Conservation (phyloP, 1,284 basidiomycete genomes). For the Ganoderma lucidum region DNA sequence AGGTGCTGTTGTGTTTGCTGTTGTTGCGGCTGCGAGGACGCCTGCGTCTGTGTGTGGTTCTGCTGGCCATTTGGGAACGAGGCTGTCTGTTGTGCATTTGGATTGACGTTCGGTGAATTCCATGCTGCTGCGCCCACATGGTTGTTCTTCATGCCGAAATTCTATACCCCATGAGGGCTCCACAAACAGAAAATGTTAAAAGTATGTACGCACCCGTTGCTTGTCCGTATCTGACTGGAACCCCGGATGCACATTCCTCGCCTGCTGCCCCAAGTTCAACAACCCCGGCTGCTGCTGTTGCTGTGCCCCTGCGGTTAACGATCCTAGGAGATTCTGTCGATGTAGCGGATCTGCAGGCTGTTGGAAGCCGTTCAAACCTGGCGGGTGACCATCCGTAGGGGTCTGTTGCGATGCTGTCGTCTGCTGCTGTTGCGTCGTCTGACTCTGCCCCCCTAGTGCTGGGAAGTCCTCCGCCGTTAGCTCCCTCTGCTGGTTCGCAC, state of each 20-base stretch:
- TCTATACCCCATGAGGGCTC: slow-evolving; percentile 41
- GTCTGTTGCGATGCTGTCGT: slow-evolving; percentile 45
- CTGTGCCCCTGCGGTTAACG: slow-evolving; percentile 50
- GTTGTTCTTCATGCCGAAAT: slow-evolving; percentile 65
- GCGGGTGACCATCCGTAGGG: slow-evolving; percentile 57
- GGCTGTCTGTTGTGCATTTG: slow-evolving; percentile 37
- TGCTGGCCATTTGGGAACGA: slow-evolving; percentile 42
- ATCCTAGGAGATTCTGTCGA: slow-evolving; percentile 62
- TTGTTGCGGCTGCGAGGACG: slow-evolving; percentile 36
- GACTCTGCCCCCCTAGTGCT: slow-evolving; percentile 70
- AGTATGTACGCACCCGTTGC: slow-evolving; percentile 64
- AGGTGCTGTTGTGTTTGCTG: slow-evolving; percentile 46
- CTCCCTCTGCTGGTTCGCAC: slow-evolving; percentile 62
- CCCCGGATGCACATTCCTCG: slow-evolving; percentile 65
- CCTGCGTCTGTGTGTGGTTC: slow-evolving; percentile 45
- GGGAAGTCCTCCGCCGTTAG: slow-evolving; percentile 86
- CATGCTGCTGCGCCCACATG: slow-evolving; percentile 57
- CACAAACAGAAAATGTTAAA: slow-evolving; percentile 18
- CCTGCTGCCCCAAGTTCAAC: slow-evolving; percentile 69
- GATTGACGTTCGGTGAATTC: slow-evolving; percentile 60
- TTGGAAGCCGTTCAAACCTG: slow-evolving; percentile 77
- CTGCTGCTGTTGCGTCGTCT: slow-evolving; percentile 46
- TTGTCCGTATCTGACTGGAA: slow-evolving; percentile 74
- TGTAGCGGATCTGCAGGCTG: slow-evolving; percentile 57
- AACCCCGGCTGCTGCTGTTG: slow-evolving; percentile 70